phyloP scores from a whole-genome alignment of 2,329 filamentous ascomycete genomes.

The Neoarthrinium moseri region DNA sequence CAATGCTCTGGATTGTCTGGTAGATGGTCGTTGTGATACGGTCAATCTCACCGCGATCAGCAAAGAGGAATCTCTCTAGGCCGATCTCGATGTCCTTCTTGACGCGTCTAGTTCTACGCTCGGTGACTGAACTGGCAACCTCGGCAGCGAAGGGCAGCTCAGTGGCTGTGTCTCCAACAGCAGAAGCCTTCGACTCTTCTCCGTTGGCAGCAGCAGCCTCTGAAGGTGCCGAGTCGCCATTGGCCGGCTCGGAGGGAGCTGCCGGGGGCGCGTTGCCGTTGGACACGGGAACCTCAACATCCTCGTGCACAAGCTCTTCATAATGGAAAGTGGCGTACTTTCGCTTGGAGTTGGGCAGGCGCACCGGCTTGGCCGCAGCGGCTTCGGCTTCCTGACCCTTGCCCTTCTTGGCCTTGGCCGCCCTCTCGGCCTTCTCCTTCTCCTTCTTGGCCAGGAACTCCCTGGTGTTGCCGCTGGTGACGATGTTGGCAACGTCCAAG shows the following conservation, averaged over 20 bases:
- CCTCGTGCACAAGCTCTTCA: conserved; percentile 64
- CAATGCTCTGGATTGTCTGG: conserved; percentile 76
- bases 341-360: conserved; percentile 71
- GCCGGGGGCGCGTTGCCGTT: conserved; percentile 16
- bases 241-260: background rate
- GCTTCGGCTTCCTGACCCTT: conserved; percentile 58
- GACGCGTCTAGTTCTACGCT: conserved; percentile 53
- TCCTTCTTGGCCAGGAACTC: conserved; percentile 84
- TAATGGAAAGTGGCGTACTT: conserved; percentile 70
- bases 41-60: conserved; percentile 72
- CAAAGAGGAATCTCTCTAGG: conserved; percentile 70
- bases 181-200: conserved; percentile 18
- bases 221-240: conserved; percentile 13
- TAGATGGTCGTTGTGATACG: conserved; percentile 83
- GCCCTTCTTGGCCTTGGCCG: conserved; percentile 56
- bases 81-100: conserved; percentile 74
- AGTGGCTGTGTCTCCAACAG: conserved; percentile 14
- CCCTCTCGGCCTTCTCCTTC: conserved; percentile 70
- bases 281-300: conserved; percentile 38
- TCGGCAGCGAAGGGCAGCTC: conserved; percentile 29
- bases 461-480: conserved; percentile 76
- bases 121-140: conserved; percentile 21
- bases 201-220: conserved; percentile 14
- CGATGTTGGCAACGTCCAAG: conserved; percentile 80
- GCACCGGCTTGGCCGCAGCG: conserved; percentile 51